A percentile compares a stretch with the other conserved stretches of the same genome.
Conservation (phyloP, 352 stramenopile genomes). For the Phytophthora brassicae region DNA sequence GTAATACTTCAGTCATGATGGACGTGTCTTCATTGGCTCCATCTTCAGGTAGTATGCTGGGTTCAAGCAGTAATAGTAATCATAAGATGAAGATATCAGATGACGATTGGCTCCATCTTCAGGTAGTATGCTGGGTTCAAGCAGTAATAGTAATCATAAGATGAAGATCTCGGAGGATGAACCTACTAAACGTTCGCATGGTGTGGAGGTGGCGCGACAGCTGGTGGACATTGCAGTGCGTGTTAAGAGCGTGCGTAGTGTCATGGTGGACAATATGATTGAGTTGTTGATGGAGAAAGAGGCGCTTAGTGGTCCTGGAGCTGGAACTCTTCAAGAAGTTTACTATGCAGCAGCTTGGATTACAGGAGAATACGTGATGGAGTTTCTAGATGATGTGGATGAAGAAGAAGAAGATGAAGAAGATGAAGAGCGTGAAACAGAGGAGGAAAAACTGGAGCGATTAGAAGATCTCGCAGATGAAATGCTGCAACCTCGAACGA, state of each 20-base stretch:
- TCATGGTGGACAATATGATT: conserved; percentile 95
- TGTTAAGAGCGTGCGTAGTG: conserved; percentile 94
- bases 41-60: conserved; percentile 50
- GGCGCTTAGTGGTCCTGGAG: conserved; percentile 65
- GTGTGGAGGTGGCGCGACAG: conserved; percentile 91
- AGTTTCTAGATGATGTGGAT: conserved; percentile 86
- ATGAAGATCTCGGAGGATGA: conserved; percentile 31
- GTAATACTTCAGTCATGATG: conserved; percentile 47
- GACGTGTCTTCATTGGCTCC: conserved; percentile 37
- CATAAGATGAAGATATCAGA: conserved; percentile 28
- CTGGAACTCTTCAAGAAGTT: conserved; percentile 91
- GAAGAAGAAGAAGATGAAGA: conserved; percentile 79
- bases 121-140: conserved; percentile 49
- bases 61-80: conserved; percentile 26
- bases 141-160: conserved; percentile 28
- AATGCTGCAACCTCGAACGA: conserved; percentile 79
- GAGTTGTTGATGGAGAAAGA: conserved; percentile 91
- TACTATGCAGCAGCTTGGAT: conserved; percentile 97
- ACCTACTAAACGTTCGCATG: conserved; percentile 48
- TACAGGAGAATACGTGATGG: conserved; percentile 95
- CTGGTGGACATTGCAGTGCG: conserved; percentile 97
- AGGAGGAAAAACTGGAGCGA: conserved; percentile 86
- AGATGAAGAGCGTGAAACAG: conserved; percentile 65
- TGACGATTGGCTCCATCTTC: conserved; percentile 28
- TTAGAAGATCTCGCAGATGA: conserved; percentile 80